Base-by-base conservation (phyloP, 345 rosid species). In the Sonneratia alba region DNA sequence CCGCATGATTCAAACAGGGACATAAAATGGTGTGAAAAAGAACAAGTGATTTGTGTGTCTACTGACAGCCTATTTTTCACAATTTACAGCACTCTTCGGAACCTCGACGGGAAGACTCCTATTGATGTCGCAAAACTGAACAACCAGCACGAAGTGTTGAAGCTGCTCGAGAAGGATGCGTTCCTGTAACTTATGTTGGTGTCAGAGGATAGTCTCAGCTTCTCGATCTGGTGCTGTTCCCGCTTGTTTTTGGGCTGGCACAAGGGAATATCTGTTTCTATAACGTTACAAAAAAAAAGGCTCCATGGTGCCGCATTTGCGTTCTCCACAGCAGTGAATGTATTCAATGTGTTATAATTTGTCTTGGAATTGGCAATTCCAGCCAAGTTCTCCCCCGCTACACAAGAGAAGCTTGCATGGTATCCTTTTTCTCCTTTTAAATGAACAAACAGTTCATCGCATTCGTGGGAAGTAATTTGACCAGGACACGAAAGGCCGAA, bases 81-180 rank as follows among this genome's bases (percentile, higher is more conserved):
- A 1, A 7, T 70, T 69, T 49, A 45, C 89, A 95, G 99, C 34
- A 95, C 98, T 36, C 92, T 92, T 55, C 98, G 89, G 81, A 95
- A 95, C 90, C 79, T 87, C 84, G 99, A 95, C 56, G 97, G 96
- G 53, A 95, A 95, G 91, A 95, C 97, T 47, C 97, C 99, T 36
- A 87, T 90, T 6, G 99, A 95, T 38, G 99, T 95, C 9, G 99
- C 98, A 16, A 95, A 90, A 84, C 87, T 95, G 76, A 95, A 92
- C 84, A 92, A 79, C 82, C 99, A 95, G 83, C 83, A 89, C 0
- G 97, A 95, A 6, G 98, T 92, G 67, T 87, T 95, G 68, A 90
- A 92, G 86, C 83, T 95, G 71, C 89, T 95, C 7, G 97, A 95
- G 89, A 92, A 92, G 85, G 97, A 92, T 70, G 99, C 93, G 12